These are phyloP conservation scores for Umbelopsis sp. DNA, from an alignment of 371 early-diverging fungal species.

Conservation along the genomic window DNA sequence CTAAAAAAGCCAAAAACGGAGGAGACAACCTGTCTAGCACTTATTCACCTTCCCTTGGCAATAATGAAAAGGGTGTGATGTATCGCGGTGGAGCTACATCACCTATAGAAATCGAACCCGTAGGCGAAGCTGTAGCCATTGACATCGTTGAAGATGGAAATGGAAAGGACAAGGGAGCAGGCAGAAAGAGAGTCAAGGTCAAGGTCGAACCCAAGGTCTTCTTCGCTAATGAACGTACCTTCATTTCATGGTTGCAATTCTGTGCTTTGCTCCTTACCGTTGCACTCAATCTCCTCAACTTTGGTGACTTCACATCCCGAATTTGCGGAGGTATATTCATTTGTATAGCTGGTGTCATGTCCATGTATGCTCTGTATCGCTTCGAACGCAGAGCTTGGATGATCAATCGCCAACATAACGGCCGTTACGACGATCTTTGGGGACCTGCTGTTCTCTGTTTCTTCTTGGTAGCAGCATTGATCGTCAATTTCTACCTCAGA, in stretches of 20 bases:
- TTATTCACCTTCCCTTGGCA: background rate
- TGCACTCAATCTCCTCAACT: slow-evolving; percentile 71
- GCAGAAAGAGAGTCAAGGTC: slow-evolving; percentile 50
- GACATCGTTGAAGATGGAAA: slow-evolving; percentile 25
- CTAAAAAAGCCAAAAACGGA: background rate
- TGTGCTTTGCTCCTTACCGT: slow-evolving; percentile 67
- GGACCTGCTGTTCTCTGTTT: slow-evolving; percentile 84
- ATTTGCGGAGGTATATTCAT: slow-evolving; percentile 71
- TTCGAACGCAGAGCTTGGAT: slow-evolving; percentile 86
- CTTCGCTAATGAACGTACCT: slow-evolving; percentile 97
- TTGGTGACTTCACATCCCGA: slow-evolving; percentile 65
- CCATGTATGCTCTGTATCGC: slow-evolving; percentile 83
- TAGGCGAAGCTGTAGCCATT: slow-evolving; percentile 33
- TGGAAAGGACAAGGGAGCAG: slow-evolving; percentile 15
- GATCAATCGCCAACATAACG: slow-evolving; percentile 56
- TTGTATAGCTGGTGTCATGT: slow-evolving; percentile 70
- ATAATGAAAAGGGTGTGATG: background rate
- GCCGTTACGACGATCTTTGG: slow-evolving; percentile 59
- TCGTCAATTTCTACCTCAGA: slow-evolving; percentile 37
- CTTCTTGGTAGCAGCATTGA: slow-evolving; percentile 64
- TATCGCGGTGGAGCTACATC: background rate
- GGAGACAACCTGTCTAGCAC: background rate
- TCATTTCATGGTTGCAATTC: slow-evolving; percentile 82
- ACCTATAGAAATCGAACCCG: slow-evolving; percentile 15
- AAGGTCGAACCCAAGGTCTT: slow-evolving; percentile 95